Evolutionary conservation across 208 protist species (phyloP).

Genomic region (Acanthamoeba pearcei): DNA sequence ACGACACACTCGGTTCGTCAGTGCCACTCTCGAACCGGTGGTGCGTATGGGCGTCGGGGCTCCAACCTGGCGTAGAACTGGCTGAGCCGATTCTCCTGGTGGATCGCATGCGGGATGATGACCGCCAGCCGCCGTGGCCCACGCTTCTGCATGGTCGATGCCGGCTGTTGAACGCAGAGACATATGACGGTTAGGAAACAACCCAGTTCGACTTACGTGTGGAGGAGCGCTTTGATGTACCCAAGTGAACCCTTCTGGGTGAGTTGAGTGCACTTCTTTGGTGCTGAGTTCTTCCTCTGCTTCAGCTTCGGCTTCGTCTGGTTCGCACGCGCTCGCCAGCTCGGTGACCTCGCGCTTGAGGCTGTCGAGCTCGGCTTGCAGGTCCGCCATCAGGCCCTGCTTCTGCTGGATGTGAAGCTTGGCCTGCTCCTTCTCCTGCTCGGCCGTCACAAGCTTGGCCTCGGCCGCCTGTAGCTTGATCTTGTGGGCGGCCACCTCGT

Average conservation of each 20-base stretch:
- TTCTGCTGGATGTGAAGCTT: neutral
- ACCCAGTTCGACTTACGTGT: neutral
- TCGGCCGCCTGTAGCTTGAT: neutral
- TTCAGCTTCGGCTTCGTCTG: neutral
- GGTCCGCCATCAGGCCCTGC: neutral
- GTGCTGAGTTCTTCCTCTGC: neutral
- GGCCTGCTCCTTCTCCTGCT: neutral
- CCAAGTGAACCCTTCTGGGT: neutral
- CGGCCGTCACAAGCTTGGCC: neutral
- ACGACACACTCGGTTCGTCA: neutral
- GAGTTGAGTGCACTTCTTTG: neutral
- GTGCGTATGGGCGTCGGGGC: too few relatives aligned
- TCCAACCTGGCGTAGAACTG: constrained; percentile 37
- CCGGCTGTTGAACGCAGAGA: neutral
- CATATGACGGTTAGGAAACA: too few relatives aligned
- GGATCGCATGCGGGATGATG: constrained; percentile 60
- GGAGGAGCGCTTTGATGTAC: neutral
- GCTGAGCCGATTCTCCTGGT: constrained; percentile 65
- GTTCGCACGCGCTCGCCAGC: neutral
- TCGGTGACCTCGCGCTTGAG: neutral
- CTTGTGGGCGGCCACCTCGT: neutral
- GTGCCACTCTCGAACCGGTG: neutral
- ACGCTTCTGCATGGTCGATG: constrained; percentile 55
- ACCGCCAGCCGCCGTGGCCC: constrained; percentile 8
- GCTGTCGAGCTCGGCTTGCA: neutral